Evolutionary conservation across 768 basidiomycete species (phyloP).

Genomic region (Suillus subluteus): DNA sequence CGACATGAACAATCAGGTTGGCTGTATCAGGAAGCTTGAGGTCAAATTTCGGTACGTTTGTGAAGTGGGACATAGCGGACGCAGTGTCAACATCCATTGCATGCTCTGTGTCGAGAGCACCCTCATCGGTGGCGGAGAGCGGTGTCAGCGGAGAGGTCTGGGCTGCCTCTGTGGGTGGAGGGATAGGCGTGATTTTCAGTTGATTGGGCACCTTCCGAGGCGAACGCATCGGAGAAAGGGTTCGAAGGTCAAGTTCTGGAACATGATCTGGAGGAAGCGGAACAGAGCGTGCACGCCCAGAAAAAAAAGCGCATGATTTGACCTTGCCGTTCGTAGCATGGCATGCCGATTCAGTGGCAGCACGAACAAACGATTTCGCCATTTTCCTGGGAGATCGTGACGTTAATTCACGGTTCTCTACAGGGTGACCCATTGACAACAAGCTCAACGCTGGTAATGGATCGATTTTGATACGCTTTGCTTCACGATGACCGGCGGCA

Average conservation of each 20-base stretch:
- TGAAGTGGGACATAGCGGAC: conserved; percentile 25
- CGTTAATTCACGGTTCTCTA: conserved; percentile 9
- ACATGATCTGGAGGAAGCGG: conserved; percentile 21
- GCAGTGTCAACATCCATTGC: conserved; percentile 30
- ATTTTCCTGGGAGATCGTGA: conserved; percentile 11
- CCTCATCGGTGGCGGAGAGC: background rate
- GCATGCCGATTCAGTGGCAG: conserved; percentile 22
- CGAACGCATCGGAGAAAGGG: conserved; percentile 31
- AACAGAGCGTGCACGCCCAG: conserved; percentile 33
- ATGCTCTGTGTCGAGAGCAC: conserved; percentile 6
- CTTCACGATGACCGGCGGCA: conserved; percentile 19
- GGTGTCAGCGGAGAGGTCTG: conserved; percentile 1
- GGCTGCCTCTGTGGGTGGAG: conserved; percentile 21
- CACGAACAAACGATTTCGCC: conserved; percentile 17
- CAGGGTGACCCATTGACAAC: conserved; percentile 12
- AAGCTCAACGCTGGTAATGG: conserved; percentile 22
- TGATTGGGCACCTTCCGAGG: conserved; percentile 24
- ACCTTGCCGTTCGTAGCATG: conserved; percentile 12
- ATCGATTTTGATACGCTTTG: conserved; percentile 30
- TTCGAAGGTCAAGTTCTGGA: conserved; percentile 11
- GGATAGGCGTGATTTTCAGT: conserved; percentile 30
- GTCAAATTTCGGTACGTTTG: conserved; percentile 18
- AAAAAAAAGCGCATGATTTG: conserved; percentile 17
- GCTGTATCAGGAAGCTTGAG: conserved; percentile 25
- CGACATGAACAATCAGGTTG: conserved; percentile 33